Base-by-base conservation (phyloP, 306 rosid genomes). In the Cicer arietinum region DNA sequence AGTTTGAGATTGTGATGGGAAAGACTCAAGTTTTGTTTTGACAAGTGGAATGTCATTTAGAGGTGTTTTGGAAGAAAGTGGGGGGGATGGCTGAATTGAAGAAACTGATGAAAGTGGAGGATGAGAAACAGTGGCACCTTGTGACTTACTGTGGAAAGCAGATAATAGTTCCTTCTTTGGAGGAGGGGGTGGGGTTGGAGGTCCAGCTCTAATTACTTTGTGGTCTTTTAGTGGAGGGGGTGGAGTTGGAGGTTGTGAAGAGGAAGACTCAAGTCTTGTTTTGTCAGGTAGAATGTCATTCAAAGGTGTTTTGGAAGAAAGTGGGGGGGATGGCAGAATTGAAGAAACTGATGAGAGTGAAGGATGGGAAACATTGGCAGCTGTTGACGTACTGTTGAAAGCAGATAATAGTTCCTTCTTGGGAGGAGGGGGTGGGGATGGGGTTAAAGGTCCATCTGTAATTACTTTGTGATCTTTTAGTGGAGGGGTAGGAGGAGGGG, bases 401-500 rank as follows among this genome's bases (percentile, higher is more conserved):
- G 82, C 30, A 78, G 78, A 66, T 64, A 86, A 82, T 25, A 30
- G 47, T 76, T 82, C 37, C 37, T 30, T 30, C 37, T 30, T 30
- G 37, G 37, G 37, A 41, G 82, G 84, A 2, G 82, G 73, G 10
- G 86, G 82, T 5, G 84, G 84, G 7, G 84, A 62, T n/a, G 84
- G 85, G 76, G 79, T 83, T 79, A 76, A 82, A 3, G 79, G 67
- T 75, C n/a, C 45, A 48, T 68, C 69, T 76, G 63, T 72, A 71
- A 20, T 69, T 53, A 20, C 56, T 65, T 50, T 83, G 22, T 69
- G 76, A 58, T 83, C 81, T 61, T 58, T 79, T 46, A 43, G 50
- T 54, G 86, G 86, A 56, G 86, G 81, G 25, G 86, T 79, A 20
- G 86, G 79, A 65, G 77, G 90, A 56, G 67, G 71, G 17, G 83